These are phyloP conservation scores for Nannochloropsis oceanica DNA, from an alignment of 108 stramenopile species.

Conservation along the genomic window DNA sequence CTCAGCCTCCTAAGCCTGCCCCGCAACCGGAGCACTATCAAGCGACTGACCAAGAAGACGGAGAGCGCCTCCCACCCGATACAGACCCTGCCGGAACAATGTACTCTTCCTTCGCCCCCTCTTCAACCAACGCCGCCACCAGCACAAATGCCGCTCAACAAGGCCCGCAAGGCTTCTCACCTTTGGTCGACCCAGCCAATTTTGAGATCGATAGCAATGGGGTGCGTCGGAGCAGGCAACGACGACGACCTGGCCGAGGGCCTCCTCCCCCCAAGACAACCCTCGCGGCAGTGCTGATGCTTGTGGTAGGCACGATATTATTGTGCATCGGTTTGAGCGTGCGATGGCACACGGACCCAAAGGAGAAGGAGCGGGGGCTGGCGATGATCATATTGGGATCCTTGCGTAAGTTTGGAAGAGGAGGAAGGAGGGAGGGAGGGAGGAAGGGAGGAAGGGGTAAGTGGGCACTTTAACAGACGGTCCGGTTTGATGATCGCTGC, in stretches of 20 bases:
- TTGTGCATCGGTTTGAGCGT: background rate
- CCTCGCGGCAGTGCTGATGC: constrained; percentile 20
- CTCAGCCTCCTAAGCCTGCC: background rate
- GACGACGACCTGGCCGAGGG: background rate
- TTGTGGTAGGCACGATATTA: constrained; percentile 4
- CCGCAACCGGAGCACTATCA: too few species aligned
- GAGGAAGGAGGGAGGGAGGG: background rate
- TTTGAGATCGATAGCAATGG: background rate
- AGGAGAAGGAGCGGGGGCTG: background rate
- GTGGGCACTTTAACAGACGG: too few species aligned
- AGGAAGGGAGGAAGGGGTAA: background rate
- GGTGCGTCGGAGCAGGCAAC: background rate
- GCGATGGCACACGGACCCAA: background rate
- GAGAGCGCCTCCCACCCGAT: too few species aligned
- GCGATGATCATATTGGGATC: background rate
- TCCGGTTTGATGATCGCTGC: too few species aligned
- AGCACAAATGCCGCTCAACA: background rate
- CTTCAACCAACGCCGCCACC: background rate
- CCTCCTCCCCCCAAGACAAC: constrained; percentile 33
- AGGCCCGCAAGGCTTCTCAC: background rate
- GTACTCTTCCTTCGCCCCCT: background rate
- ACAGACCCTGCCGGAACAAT: background rate
- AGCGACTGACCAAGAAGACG: too few species aligned
- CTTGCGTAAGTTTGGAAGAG: background rate
- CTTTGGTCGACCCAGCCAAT: background rate